Conservation (phyloP, 352 stramenopile genomes). For the Phytophthora citricola region DNA sequence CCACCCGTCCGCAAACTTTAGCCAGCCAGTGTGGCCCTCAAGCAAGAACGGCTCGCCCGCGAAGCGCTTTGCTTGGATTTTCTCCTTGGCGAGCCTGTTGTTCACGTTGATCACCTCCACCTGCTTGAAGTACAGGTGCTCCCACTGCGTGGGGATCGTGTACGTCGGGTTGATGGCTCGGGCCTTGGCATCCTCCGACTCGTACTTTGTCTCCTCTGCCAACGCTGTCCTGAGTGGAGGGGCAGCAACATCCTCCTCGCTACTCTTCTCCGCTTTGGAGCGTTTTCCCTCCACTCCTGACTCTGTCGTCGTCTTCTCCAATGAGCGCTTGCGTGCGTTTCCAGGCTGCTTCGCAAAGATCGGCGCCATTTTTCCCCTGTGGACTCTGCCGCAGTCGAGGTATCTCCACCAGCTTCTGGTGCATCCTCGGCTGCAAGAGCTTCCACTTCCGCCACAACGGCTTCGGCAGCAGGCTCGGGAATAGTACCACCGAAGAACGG, state of each 20-base stretch:
- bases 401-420: constrained; percentile 1
- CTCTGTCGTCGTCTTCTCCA: constrained; percentile 37
- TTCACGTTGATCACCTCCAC: constrained; percentile 78
- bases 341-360: constrained; percentile 33
- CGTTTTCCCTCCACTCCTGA: constrained; percentile 23
- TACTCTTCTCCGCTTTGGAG: constrained; percentile 17
- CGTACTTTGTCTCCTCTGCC: constrained; percentile 30
- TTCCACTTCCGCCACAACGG: constrained; percentile 28
- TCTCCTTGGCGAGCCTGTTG: constrained; percentile 54
- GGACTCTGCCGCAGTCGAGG: constrained; percentile 5
- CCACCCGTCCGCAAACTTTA: constrained; percentile 73
- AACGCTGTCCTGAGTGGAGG: constrained; percentile 31
- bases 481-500: constrained; percentile 49
- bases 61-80: constrained; percentile 69
- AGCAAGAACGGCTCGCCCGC: constrained; percentile 76
- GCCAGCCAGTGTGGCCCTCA: constrained; percentile 67
- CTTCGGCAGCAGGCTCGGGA: constrained; percentile 29
- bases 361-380: constrained; percentile 32
- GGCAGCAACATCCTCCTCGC: constrained; percentile 1
- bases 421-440: constrained; percentile 8
- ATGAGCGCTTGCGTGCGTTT: constrained; percentile 40
- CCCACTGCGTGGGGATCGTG: constrained; percentile 76
- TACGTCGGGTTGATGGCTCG: constrained; percentile 61
- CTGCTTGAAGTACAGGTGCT: constrained; percentile 65
- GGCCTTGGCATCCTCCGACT: constrained; percentile 38